Base-by-base conservation (phyloP, 2,329 filamentous ascomycete species). In the Talaromyces sp. region DNA sequence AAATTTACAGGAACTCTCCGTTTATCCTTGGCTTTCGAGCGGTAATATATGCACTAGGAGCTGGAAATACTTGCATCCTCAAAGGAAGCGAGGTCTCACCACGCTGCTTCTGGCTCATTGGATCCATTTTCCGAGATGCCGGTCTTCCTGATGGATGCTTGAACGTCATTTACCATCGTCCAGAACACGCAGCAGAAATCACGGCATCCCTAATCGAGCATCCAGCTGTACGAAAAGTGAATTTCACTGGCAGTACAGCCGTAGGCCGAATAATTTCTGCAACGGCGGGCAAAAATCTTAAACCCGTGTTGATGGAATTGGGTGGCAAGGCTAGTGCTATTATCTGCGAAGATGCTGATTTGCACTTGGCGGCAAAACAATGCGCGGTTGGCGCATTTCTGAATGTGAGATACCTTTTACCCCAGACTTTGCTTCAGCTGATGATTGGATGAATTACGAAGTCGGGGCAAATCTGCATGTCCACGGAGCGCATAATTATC, bases 91-190 rank as follows among this genome's bases (percentile, higher is more conserved):
- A 63, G 35, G 10, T 37, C 10, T 47, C 50, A 13, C 61, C 61
- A 5, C 27, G 27, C 22, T 56, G 50, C 31, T 63, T 47, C 10
- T 63, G 61, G 61, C 39, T 33, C 11, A 45, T 63, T 33, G 52
- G 31, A 14, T 35, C 37, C 24, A 79, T 87, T 19, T 82, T 92
- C 70, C 83, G 83, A 67, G 85, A 90, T 68, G 91, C 90, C 1
- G 91, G 91, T 0, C 81, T 94, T 3, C 91, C 91, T 0, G 79
- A 81, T 2, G 91, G 90, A n/a, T 87, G 85, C 0, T 75, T 94
- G 16, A 93, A 92, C 74, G 78, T 90, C 56, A 78, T 94, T 31
- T 83, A 86, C 43, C 80, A 85, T 58, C 80, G 79, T 14, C 81
- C 84, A 0, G 19, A 58, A 11, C 75, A 77, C 60, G 79, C 76